phyloP scores from a whole-genome alignment of 768 basidiomycete species.

The Jaapia argillacea region DNA sequence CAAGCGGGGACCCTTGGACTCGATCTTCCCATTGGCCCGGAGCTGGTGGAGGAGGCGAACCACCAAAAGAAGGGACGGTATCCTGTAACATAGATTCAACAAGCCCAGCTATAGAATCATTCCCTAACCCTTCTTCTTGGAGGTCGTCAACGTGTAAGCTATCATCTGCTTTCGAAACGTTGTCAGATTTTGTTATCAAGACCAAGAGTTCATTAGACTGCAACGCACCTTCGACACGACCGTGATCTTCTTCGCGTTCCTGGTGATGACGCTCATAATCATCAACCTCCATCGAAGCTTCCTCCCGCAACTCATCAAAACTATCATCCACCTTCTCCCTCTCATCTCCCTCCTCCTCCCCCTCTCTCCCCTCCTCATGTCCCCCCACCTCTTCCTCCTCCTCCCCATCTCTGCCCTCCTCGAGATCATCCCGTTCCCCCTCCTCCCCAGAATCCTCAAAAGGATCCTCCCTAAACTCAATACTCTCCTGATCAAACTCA shows the following conservation, averaged over 20 bases:
- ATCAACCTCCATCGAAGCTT: not conserved
- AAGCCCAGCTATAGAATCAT: slow-evolving; percentile 60
- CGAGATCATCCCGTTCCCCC: slow-evolving; percentile 6
- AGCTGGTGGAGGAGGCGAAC: no score
- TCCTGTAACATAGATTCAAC: slow-evolving; percentile 60
- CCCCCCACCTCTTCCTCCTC: slow-evolving; percentile 2
- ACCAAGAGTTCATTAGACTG: no score
- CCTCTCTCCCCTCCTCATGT: no score
- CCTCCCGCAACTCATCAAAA: not conserved
- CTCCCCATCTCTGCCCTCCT: slow-evolving; percentile 5
- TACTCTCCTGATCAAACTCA: slow-evolving; percentile 64
- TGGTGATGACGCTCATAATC: not conserved
- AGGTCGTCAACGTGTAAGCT: slow-evolving; percentile 23
- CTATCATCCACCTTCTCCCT: not conserved
- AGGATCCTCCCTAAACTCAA: slow-evolving; percentile 29
- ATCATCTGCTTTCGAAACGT: no score
- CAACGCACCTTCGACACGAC: no score
- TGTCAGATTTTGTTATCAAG: no score
- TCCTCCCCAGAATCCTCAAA: slow-evolving; percentile 29
- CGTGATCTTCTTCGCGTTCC: no score
- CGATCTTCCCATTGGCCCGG: no score
- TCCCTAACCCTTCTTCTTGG: slow-evolving; percentile 51
- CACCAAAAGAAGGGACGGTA: no score
- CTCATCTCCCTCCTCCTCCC: not conserved
- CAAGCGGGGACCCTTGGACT: no score